phyloP scores from a whole-genome alignment of 305 asterid genomes.

The Striga hermonthica region DNA sequence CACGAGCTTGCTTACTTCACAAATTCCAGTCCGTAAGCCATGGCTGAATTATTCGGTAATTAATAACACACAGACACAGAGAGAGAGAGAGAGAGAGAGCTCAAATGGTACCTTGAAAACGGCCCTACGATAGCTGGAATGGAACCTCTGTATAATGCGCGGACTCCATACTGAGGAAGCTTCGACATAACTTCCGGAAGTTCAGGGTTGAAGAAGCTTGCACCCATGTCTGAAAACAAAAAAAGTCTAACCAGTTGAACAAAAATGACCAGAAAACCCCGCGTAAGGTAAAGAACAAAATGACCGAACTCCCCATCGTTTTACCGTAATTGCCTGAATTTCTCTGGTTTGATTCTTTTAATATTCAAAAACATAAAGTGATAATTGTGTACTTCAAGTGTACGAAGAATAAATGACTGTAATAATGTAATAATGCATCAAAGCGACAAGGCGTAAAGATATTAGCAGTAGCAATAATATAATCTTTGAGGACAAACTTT shows the following conservation, averaged over 20 bases:
- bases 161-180: constrained; percentile 78
- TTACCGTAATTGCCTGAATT: too few species aligned
- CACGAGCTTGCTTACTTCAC: constrained; percentile 79
- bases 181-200: constrained; percentile 68
- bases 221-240: too few species aligned
- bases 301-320: too few species aligned
- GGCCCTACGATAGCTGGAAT: constrained; percentile 91
- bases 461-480: not conserved
- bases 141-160: constrained; percentile 79
- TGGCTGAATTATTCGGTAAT: constrained; percentile 47
- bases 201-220: constrained; percentile 85
- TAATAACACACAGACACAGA: constrained; percentile 14
- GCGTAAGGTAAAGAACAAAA: too few species aligned
- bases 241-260: too few species aligned
- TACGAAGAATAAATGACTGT: too few species aligned
- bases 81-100: constrained; percentile 2
- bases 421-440: too few species aligned
- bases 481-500: constrained; percentile 17
- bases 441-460: too few species aligned
- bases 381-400: too few species aligned
- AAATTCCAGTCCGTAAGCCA: constrained; percentile 86
- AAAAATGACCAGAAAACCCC: not conserved
- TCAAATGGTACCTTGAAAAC: constrained; percentile 58
- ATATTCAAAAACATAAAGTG: too few species aligned
- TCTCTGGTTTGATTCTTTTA: too few species aligned